phyloP scores from a whole-genome alignment of 2,329 filamentous ascomycete species.

The Neopestalotiopsis rosae region DNA sequence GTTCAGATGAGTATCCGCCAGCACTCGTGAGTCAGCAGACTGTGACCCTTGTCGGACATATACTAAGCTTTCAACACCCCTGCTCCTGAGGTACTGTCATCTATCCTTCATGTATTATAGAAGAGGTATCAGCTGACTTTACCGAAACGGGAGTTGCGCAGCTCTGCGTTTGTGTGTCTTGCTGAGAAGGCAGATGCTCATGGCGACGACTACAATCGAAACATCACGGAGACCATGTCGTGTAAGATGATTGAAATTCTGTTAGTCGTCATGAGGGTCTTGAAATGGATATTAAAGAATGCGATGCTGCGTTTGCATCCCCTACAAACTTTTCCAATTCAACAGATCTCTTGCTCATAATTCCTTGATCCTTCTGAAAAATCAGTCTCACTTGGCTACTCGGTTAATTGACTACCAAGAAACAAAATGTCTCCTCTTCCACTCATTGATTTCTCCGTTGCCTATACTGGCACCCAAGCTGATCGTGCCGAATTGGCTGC shows the following conservation, averaged over 20 bases:
- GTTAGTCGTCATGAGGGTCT: background rate
- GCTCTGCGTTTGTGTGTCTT: slow-evolving; percentile 9
- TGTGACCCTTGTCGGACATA: slow-evolving; percentile 5
- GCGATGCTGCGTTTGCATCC: background rate
- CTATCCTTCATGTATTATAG: background rate
- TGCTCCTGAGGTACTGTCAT: slow-evolving; percentile 5
- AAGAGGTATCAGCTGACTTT: slow-evolving; percentile 4
- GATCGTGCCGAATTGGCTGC: slow-evolving; percentile 5
- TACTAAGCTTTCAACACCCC: background rate
- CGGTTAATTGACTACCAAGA: background rate
- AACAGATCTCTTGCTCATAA: background rate
- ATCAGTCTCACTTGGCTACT: background rate
- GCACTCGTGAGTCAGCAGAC: slow-evolving; percentile 7
- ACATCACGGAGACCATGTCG: background rate
- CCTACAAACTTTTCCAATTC: background rate
- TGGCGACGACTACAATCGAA: slow-evolving; percentile 2
- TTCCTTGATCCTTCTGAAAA: background rate
- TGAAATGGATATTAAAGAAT: background rate
- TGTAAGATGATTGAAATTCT: background rate
- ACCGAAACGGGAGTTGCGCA: background rate
- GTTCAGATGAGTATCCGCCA: slow-evolving; percentile 8
- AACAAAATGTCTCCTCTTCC: slow-evolving; percentile 8
- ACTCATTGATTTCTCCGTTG: slow-evolving; percentile 7
- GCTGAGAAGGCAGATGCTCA: background rate
- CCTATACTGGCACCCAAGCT: slow-evolving; percentile 1